Evolutionary conservation across 345 rosid species (phyloP).

Genomic region (Lumnitzera racemosa): DNA sequence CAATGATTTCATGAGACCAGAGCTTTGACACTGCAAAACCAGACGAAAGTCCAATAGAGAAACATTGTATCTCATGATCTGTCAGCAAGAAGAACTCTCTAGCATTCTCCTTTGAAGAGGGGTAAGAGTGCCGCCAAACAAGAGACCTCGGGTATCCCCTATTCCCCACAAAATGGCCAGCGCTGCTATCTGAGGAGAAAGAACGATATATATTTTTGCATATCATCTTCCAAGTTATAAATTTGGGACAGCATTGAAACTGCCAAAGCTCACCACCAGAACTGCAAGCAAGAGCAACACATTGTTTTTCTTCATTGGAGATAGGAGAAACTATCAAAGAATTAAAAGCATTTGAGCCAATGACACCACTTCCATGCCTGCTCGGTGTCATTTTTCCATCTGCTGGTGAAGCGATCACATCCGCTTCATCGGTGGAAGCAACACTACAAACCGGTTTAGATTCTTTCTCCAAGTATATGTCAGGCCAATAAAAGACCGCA

Average conservation of each 20-base stretch:
- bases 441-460: constrained; percentile 30
- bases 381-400: constrained; percentile 25
- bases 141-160: constrained; percentile 82
- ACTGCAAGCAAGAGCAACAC: constrained; percentile 63
- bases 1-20: constrained; percentile 80
- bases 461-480: constrained; percentile 41
- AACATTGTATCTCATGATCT: constrained; percentile 72
- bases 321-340: constrained; percentile 61
- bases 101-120: constrained; percentile 28
- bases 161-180: constrained; percentile 22
- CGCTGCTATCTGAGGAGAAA: constrained; percentile 30
- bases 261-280: constrained; percentile 74
- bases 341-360: constrained; percentile 34
- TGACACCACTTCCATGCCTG: constrained; percentile 27
- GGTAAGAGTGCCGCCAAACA: constrained; percentile 41
- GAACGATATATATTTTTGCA: constrained; percentile 22
- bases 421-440: constrained; percentile 35
- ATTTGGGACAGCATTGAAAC: constrained; percentile 52
- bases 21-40: constrained; percentile 42
- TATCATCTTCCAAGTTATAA: constrained; percentile 29
- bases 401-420: constrained; percentile 30
- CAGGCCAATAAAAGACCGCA: constrained; percentile 68
- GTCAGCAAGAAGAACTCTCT: constrained; percentile 62
- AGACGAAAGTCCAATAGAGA: constrained; percentile 31
- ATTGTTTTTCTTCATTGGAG: constrained; percentile 23